phyloP scores from a whole-genome alignment of 768 basidiomycete genomes.

The Mycena latifolia region DNA sequence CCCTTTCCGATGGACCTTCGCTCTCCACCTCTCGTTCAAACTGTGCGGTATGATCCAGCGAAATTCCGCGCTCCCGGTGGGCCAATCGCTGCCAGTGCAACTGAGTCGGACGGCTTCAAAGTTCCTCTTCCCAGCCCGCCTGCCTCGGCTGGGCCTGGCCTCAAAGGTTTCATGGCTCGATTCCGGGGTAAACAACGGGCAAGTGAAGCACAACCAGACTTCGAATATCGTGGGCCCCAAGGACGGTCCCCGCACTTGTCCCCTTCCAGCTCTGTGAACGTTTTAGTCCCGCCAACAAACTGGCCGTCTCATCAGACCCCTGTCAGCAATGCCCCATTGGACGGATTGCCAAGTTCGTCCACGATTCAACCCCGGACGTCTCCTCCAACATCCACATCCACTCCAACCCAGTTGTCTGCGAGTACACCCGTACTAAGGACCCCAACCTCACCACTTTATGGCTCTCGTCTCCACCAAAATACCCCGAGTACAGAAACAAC shows the following conservation, averaged over 20 bases:
- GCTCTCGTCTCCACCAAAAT: constrained; percentile 25
- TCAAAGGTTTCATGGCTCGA: constrained; percentile 86
- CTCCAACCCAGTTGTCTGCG: constrained; percentile 18
- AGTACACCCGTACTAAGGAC: constrained; percentile 1
- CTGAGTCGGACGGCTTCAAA: constrained; percentile 67
- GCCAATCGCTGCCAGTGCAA: constrained; percentile 55
- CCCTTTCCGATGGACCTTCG: constrained; percentile 58
- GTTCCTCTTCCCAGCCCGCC: constrained; percentile 71
- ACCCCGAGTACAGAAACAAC: constrained; percentile 42
- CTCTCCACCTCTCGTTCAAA: constrained; percentile 52
- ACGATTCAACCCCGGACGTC: constrained; percentile 4
- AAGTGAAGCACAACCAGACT: constrained; percentile 46
- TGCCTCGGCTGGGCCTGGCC: constrained; percentile 77
- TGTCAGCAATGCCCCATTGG: constrained; percentile 8
- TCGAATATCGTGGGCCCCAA: constrained; percentile 39
- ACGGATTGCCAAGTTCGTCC: constrained; percentile 5
- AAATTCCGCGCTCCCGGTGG: constrained; percentile 51
- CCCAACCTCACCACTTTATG: constrained; percentile 30
- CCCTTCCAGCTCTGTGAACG: constrained; percentile 38
- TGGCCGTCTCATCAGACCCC: constrained; percentile 23
- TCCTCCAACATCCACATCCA: constrained; percentile 23
- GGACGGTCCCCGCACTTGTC: constrained; percentile 44
- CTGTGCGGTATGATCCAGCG: constrained; percentile 55
- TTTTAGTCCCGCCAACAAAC: constrained; percentile 9
- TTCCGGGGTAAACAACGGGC: constrained; percentile 67